Evolutionary conservation across 352 stramenopile genomes (phyloP), one percentile per base, ranked within the genome.

Genomic region (Pythium graminicola): DNA sequence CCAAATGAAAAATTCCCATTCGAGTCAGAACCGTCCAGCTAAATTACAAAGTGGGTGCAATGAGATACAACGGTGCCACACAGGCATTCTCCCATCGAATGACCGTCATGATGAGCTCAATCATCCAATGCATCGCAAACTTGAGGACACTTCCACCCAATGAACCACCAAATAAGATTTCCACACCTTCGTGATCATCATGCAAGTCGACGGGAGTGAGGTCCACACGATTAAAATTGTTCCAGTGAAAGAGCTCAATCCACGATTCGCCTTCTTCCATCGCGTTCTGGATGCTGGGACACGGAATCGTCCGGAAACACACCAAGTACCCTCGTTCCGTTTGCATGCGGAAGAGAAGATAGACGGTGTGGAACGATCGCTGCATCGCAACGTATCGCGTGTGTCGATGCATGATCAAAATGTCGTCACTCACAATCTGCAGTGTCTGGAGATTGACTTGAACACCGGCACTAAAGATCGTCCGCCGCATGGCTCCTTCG

Each of bases 211-310:
- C n/a, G n/a, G n/a, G n/a, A n/a, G n/a, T n/a, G n/a, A n/a, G n/a
- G 19, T 69, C 50, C 13, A 73, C 48, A 43, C 81, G 56, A 54
- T 85, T 76, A 36, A 84, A 87, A 29, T 81, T 65, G 9, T 65
- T 68, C 69, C 73, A 88, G 50, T 83, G 67, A 50, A 81, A 77
- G 10, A 85, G 64, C 46, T 85, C 74, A 42, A 81, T 84, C 62
- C 67, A 85, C 29, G 74, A 60, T 57, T 85, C 76, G 43, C 82
- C 62, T 20, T 64, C 58, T 31, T 73, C 42, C 20, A 85, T 54
- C 16, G 57, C 42, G 3, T 67, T 51, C 51, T 76, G 62, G 49
- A 87, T 54, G 33, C 78, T 65, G 2, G 76, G 67, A 17, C 73
- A 42, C 1, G 73, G 68, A 41, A 87, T 74, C 29, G 72, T 84